phyloP scores from a whole-genome alignment of 129 eudicot genomes.

The Heracleum sosnowskyi region DNA sequence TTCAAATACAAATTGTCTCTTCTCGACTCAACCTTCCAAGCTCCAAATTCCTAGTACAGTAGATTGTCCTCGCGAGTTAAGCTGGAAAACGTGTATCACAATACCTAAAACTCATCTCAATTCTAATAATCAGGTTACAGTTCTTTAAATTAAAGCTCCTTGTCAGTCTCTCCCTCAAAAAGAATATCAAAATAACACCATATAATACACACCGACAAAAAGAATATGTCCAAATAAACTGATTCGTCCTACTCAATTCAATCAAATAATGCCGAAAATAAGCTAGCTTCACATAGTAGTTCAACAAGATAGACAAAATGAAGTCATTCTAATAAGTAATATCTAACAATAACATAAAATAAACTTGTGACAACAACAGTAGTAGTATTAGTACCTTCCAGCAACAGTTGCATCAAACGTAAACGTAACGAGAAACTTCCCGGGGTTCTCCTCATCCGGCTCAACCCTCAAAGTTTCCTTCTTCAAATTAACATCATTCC shows the following conservation, averaged over 20 bases:
- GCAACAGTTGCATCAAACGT: constrained; percentile 89
- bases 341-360: not conserved
- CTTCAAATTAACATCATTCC: constrained; percentile 83
- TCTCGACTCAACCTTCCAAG: not conserved
- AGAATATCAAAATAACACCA: not conserved
- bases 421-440: constrained; percentile 64
- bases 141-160: not conserved
- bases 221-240: not conserved
- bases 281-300: not conserved
- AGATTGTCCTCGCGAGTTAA: not conserved
- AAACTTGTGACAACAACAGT: not conserved
- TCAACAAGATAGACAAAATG: not conserved
- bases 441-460: constrained; percentile 69
- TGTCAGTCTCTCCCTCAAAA: not conserved
- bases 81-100: not conserved
- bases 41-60: not conserved
- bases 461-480: constrained; percentile 72
- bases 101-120: not conserved
- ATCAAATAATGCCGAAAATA: not conserved
- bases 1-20: not conserved
- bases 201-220: not conserved
- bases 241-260: not conserved
- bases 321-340: not conserved
- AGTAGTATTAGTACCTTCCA: constrained; percentile 64
- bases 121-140: not conserved